phyloP scores from a whole-genome alignment of 2,329 filamentous ascomycete genomes.

The Xylariaceae sp. region DNA sequence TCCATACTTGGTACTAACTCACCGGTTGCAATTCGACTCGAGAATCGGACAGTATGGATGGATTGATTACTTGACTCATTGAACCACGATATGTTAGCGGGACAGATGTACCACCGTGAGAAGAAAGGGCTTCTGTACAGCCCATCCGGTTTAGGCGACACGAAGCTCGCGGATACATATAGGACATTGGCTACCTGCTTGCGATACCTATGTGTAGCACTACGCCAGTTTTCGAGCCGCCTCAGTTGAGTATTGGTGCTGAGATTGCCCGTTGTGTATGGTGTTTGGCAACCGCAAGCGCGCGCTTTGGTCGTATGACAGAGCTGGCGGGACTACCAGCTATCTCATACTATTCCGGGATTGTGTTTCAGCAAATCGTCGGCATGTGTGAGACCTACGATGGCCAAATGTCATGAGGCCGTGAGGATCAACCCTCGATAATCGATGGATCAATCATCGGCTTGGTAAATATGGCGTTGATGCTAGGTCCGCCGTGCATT shows the following conservation, averaged over 20 bases:
- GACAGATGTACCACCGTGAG: background rate
- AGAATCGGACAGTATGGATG: background rate
- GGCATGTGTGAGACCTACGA: background rate
- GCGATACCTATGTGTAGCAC: background rate
- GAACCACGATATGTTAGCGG: background rate
- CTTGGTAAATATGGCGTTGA: background rate
- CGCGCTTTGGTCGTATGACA: background rate
- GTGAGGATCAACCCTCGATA: background rate
- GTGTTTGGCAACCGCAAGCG: background rate
- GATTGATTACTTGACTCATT: background rate
- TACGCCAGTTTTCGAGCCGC: background rate
- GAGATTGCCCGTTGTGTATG: background rate
- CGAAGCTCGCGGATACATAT: background rate
- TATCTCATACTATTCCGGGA: background rate
- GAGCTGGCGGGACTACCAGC: background rate
- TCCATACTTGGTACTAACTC: background rate
- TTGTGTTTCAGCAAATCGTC: slow-evolving; percentile 7
- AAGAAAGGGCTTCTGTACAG: background rate
- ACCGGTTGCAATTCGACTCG: background rate
- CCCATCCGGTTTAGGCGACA: background rate
- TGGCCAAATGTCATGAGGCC: slow-evolving; percentile 2
- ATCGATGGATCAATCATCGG: background rate
- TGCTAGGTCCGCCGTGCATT: background rate
- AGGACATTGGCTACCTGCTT: no score
- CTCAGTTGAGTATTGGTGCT: background rate